Base-by-base conservation (phyloP, 2,329 filamentous ascomycete species). In the Aspergillus sp. region DNA sequence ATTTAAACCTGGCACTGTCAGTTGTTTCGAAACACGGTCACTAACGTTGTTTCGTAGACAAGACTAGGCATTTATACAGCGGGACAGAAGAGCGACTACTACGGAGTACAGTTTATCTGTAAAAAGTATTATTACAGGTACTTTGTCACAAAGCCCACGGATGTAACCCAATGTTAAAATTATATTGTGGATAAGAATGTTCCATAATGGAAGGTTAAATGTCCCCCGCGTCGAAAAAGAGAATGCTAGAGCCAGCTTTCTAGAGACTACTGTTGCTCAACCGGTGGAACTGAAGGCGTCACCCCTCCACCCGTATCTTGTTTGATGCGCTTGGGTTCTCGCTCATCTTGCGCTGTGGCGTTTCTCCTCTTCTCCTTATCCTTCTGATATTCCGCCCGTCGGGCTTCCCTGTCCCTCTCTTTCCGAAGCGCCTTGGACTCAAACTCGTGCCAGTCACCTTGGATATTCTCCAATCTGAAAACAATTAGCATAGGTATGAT, bases 371-470 rank as follows among this genome's bases (percentile, higher is more conserved):
- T 82, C 63, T 82, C 81, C 62, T 77, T 77, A 57, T 80, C 77
- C 62, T 77, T 77, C 60, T 76, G 73, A 33, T 76, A 70, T 58
- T 79, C 77, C 56, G 69, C 76, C 46, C 77, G 76, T 53, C 82
- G 74, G 17, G 79, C 80, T 66, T 87, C 84, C 61, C 82, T 81
- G 59, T 88, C 85, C 56, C 92, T 93, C 73, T 97, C 93, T 66
- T 95, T 95, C 33, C 95, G 84, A 25, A 96, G 81, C 15, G 92
- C 93, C 77, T 99, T 99, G 56, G 91, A 96, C 77, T 99, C 95
- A 68, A 98, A 96, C 72, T 99, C 95, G 71, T 99, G 95, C 95
- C 95, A 99, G 68, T 99, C 95, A 21, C 95, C 95, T 66, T 95
- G 86, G 31, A 99, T 83, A 49, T 87, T 81, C 59, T 88, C 87